Base-by-base conservation (phyloP, 75 land plant species). In the Azolla pinnata region DNA sequence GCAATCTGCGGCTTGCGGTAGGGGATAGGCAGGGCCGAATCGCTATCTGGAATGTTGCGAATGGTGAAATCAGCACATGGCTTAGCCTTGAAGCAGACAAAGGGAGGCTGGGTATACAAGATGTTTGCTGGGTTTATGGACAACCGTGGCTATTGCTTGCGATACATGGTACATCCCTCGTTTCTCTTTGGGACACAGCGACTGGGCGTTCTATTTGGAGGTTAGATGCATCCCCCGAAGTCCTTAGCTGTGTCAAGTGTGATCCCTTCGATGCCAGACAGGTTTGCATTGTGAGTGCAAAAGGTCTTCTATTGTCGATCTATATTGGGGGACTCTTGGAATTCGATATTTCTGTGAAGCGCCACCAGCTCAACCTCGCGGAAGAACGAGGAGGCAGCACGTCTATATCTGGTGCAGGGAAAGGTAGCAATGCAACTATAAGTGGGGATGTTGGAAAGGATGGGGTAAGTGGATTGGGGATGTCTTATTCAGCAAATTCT, bases 21-120 rank as follows among this genome's bases (percentile, higher is more conserved):
- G 98, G 85, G 7, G 98, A 93, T 62, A 86, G 96, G 56, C 98
- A 93, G 46, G 98, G 98, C 25, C 79, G 98, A 44, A 75, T 93
- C 58, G 74, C 87, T 33, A 60, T 93, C 31, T 66, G 83, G 69
- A 96, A 93, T 61, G 67, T 83, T 58, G 70, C 82, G 8, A 68
- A 72, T 9, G 65, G 77, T 0, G 64, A 67, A 16, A 60, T 74
- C 16, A 29, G 44, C 0, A 31, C 67, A 17, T 77, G 80, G 80
- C 29, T 77, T 25, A 56, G 33, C 14, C 35, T 62, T 21, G 80
- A 74, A 20, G 56, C 63, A 10, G 75, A 60, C 8, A 42, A 44
- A 51, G 68, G 64, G 2, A 65, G 60, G 44, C 57, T 33, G 5
- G 98, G 96, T 4, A 67, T 93, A 32, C 96, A 93, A 58, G 90